Evolutionary conservation across 1,284 basidiomycete species (phyloP).

Genomic region (Neonothopanus nambi): DNA sequence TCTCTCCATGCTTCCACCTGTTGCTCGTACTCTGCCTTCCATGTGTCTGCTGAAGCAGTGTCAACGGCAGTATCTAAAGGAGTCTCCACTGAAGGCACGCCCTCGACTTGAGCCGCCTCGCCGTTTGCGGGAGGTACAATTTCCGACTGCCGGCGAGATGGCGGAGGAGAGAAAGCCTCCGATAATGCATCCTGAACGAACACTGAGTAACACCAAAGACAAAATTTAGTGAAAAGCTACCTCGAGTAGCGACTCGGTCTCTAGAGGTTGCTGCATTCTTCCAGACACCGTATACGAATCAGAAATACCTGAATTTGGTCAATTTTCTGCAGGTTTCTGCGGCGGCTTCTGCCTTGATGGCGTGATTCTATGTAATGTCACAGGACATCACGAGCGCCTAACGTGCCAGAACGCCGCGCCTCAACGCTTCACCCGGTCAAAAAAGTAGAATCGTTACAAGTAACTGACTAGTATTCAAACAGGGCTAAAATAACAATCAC

Average conservation of each 20-base stretch:
- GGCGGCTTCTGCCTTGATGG: too few species aligned
- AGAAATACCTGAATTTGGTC: too few species aligned
- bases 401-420: too few species aligned
- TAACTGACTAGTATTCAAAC: too few species aligned
- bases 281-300: too few species aligned
- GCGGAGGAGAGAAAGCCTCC: constrained; percentile 20
- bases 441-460: too few species aligned
- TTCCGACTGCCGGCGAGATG: constrained; percentile 18
- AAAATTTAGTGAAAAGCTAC: neutral
- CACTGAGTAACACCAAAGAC: neutral
- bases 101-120: constrained; percentile 13
- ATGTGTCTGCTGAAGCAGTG: constrained; percentile 36
- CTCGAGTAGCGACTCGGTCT: constrained; percentile 5
- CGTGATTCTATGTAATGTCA: too few species aligned
- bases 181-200: constrained; percentile 11
- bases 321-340: too few species aligned
- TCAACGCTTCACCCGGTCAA: too few species aligned
- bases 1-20: constrained; percentile 74
- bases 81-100: constrained; percentile 11
- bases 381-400: too few species aligned
- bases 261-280: neutral
- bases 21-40: constrained; percentile 68
- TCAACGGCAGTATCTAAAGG: constrained; percentile 3
- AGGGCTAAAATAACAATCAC: too few species aligned
- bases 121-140: constrained; percentile 12